A percentile compares a stretch with the other conserved stretches of the same genome.
These are phyloP conservation scores for Curvularia hawaiiensis DNA, from an alignment of 2,329 filamentous ascomycete species.

Conservation along the genomic window DNA sequence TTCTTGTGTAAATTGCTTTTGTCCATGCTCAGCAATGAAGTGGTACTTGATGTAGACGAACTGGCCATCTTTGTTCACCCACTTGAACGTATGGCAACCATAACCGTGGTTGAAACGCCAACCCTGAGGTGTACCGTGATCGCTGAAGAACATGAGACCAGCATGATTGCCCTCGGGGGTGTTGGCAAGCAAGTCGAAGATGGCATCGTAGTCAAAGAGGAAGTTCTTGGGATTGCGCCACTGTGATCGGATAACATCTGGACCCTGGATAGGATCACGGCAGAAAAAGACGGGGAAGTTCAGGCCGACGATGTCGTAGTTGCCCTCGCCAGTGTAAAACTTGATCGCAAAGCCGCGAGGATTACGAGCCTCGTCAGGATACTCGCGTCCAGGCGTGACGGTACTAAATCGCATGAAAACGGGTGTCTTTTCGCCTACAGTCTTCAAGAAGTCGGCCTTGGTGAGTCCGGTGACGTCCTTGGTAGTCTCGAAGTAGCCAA, in stretches of 20 bases:
- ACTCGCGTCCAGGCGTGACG: slow-evolving; percentile 52
- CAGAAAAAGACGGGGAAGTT: slow-evolving; percentile 59
- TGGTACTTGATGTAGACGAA: slow-evolving; percentile 61
- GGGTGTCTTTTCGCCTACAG: slow-evolving; percentile 50
- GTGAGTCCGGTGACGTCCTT: slow-evolving; percentile 45
- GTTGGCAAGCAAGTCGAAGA: slow-evolving; percentile 57
- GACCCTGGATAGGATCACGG: slow-evolving; percentile 55
- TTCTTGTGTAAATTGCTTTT: slow-evolving; percentile 54
- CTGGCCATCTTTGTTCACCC: slow-evolving; percentile 54
- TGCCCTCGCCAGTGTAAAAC: slow-evolving; percentile 56
- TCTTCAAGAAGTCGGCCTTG: slow-evolving; percentile 51
- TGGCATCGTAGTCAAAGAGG: slow-evolving; percentile 55
- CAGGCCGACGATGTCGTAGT: slow-evolving; percentile 56
- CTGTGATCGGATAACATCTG: slow-evolving; percentile 56
- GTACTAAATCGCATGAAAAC: slow-evolving; percentile 54
- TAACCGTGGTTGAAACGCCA: slow-evolving; percentile 51
- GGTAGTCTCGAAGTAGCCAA: slow-evolving; percentile 55
- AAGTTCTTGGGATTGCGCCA: slow-evolving; percentile 55
- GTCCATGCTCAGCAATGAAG: slow-evolving; percentile 54
- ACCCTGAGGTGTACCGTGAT: slow-evolving; percentile 56
- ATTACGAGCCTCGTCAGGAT: slow-evolving; percentile 54
- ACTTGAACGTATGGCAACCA: slow-evolving; percentile 56
- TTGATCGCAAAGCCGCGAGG: slow-evolving; percentile 58
- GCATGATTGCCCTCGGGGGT: slow-evolving; percentile 57
- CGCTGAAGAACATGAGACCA: slow-evolving; percentile 57